phyloP scores from a whole-genome alignment of 805 yeast species.

The Ogataea trehalophila region DNA sequence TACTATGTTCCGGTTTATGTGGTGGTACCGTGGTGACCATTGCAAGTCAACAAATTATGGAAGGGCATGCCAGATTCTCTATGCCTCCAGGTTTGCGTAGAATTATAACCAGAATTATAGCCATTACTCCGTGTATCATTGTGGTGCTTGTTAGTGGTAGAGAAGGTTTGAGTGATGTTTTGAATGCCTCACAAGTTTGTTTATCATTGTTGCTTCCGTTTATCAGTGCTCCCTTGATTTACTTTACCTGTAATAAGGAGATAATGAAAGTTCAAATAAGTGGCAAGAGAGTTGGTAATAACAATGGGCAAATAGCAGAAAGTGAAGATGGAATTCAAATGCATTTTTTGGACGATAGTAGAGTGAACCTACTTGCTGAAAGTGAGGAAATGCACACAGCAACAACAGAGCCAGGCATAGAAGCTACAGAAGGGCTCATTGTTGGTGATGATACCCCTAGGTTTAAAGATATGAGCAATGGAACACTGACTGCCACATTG shows the following conservation, averaged over 20 bases:
- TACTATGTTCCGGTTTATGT: constrained; percentile 87
- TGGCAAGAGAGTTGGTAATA: constrained; percentile 5
- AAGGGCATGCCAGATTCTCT: constrained; percentile 79
- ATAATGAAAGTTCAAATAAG: constrained; percentile 30
- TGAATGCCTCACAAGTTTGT: constrained; percentile 81
- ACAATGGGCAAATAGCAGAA: neutral
- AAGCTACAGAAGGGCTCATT: constrained; percentile 3
- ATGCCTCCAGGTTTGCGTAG: constrained; percentile 80
- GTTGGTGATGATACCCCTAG: constrained; percentile 7
- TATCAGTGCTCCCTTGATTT: constrained; percentile 83
- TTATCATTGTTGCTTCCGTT: constrained; percentile 77
- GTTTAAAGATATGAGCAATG: constrained; percentile 67
- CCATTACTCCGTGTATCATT: constrained; percentile 77
- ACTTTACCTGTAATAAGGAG: constrained; percentile 63
- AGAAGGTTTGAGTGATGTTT: constrained; percentile 68
- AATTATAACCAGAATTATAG: constrained; percentile 73
- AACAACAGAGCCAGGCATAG: neutral
- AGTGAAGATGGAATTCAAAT: constrained; percentile 6
- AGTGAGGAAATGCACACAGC: no score
- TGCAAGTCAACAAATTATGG: constrained; percentile 91
- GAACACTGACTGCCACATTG: constrained; percentile 43
- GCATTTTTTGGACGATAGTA: constrained; percentile 7
- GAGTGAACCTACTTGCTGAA: neutral
- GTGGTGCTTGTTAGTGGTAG: constrained; percentile 74
- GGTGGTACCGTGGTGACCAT: constrained; percentile 93